Evolutionary conservation across 352 stramenopile genomes (phyloP).

Genomic region (Sclerospora graminicola): DNA sequence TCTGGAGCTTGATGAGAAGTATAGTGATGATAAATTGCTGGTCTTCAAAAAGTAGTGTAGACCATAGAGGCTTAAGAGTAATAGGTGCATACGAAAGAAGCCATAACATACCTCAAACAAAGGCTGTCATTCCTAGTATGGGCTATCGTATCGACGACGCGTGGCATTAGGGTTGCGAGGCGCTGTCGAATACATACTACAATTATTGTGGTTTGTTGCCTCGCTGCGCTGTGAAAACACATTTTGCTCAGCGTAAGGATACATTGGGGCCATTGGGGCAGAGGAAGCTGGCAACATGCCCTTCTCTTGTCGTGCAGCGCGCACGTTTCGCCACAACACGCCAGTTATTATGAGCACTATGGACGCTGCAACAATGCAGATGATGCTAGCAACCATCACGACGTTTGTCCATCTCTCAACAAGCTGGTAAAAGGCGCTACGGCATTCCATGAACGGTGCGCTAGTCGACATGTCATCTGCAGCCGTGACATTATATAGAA

Average conservation of each 20-base stretch:
- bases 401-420: constrained; percentile 63
- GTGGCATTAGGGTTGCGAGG: constrained; percentile 14
- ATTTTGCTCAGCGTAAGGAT: constrained; percentile 22
- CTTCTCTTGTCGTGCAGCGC: constrained; percentile 14
- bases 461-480: constrained; percentile 28
- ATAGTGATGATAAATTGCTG: constrained; percentile 9
- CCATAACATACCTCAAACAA: constrained; percentile 16
- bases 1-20: constrained; percentile 21
- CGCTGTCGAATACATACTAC: constrained; percentile 24
- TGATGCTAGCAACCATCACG: constrained; percentile 39
- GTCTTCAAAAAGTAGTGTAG: constrained; percentile 21
- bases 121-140: constrained; percentile 16
- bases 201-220: constrained; percentile 22
- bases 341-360: constrained; percentile 48
- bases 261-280: constrained; percentile 5
- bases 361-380: constrained; percentile 38
- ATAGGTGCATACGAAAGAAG: constrained; percentile 7
- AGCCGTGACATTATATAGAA: constrained; percentile 41
- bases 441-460: constrained; percentile 62
- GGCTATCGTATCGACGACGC: constrained; percentile 27
- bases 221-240: constrained; percentile 14
- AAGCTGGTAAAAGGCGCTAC: constrained; percentile 44
- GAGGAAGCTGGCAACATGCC: constrained; percentile 1
- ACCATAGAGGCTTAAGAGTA: constrained; percentile 19
- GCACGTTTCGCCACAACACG: constrained; percentile 36